These are phyloP conservation scores for Elongisporangium anandrum DNA, from an alignment of 352 stramenopile genomes.

Conservation along the genomic window DNA sequence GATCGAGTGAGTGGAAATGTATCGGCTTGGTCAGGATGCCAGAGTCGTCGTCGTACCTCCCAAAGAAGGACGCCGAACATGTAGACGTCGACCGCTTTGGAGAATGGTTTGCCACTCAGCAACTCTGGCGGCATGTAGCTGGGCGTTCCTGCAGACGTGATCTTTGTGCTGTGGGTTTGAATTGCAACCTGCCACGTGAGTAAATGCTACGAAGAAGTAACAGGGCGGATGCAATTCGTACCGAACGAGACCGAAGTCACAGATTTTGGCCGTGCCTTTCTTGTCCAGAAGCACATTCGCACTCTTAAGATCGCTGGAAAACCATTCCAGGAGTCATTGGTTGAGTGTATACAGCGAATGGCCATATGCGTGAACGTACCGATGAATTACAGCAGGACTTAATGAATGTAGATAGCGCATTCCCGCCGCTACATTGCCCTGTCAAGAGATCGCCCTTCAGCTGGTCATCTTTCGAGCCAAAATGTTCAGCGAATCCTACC, in stretches of 20 bases:
- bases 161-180: conserved; percentile 46
- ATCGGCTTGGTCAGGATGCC: too few species aligned
- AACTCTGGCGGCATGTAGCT: conserved; percentile 89
- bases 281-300: conserved; percentile 82
- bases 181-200: not conserved
- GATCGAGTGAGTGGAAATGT: not conserved
- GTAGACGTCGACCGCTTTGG: conserved; percentile 90
- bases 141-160: conserved; percentile 83
- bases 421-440: conserved; percentile 74
- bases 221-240: conserved; percentile 10
- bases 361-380: conserved; percentile 16
- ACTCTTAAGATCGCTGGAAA: conserved; percentile 84
- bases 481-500: conserved; percentile 11
- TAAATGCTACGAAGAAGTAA: too few species aligned
- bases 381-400: conserved; percentile 83
- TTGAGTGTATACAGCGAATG: not conserved
- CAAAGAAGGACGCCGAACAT: conserved; percentile 92
- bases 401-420: conserved; percentile 88
- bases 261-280: conserved; percentile 81
- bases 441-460: too few species aligned
- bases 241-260: conserved; percentile 89
- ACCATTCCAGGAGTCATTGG: not conserved
- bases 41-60: conserved; percentile 43
- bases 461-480: too few species aligned
- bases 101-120: conserved; percentile 75